A percentile compares a stretch with the other conserved stretches of the same genome.
Evolutionary conservation across 2,329 filamentous ascomycete genomes (phyloP).

Genomic region (Microdochium bolleyi): DNA sequence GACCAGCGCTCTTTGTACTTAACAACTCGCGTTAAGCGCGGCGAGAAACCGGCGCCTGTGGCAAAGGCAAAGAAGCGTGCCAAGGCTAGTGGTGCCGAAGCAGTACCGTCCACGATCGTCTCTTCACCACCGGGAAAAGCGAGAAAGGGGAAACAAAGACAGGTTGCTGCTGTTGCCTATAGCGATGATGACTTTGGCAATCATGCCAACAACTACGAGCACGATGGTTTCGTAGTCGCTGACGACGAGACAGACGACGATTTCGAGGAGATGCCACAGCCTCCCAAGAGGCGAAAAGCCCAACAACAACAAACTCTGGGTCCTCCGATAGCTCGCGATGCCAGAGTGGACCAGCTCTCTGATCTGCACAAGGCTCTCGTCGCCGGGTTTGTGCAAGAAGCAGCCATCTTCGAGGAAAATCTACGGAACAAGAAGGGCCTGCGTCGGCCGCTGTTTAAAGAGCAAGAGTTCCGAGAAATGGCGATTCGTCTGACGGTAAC

Average conservation of each 20-base stretch:
- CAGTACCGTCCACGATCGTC: slow-evolving; percentile 34
- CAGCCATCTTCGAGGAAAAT: slow-evolving; percentile 49
- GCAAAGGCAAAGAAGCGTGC: slow-evolving; percentile 23
- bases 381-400: slow-evolving; percentile 56
- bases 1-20: slow-evolving; percentile 35
- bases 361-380: slow-evolving; percentile 57
- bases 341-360: slow-evolving; percentile 42
- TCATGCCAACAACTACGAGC: slow-evolving; percentile 34
- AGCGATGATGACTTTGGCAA: slow-evolving; percentile 25
- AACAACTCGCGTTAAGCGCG: slow-evolving; percentile 27
- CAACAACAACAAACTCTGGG: slow-evolving; percentile 34
- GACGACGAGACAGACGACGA: slow-evolving; percentile 27
- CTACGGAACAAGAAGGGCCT: slow-evolving; percentile 53
- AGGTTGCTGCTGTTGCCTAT: slow-evolving; percentile 21
- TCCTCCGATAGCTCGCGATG: slow-evolving; percentile 50
- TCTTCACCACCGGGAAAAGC: slow-evolving; percentile 39
- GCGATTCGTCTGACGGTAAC: slow-evolving; percentile 59
- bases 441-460: slow-evolving; percentile 56
- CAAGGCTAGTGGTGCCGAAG: slow-evolving; percentile 22
- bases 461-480: slow-evolving; percentile 65
- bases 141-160: slow-evolving; percentile 25
- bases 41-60: slow-evolving; percentile 19
- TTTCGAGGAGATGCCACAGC: slow-evolving; percentile 33
- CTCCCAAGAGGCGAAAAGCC: slow-evolving; percentile 24
- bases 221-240: slow-evolving; percentile 29